These are phyloP conservation scores for Nannizziopsis barbatae DNA, from an alignment of 2,329 filamentous ascomycete species.

Conservation along the genomic window DNA sequence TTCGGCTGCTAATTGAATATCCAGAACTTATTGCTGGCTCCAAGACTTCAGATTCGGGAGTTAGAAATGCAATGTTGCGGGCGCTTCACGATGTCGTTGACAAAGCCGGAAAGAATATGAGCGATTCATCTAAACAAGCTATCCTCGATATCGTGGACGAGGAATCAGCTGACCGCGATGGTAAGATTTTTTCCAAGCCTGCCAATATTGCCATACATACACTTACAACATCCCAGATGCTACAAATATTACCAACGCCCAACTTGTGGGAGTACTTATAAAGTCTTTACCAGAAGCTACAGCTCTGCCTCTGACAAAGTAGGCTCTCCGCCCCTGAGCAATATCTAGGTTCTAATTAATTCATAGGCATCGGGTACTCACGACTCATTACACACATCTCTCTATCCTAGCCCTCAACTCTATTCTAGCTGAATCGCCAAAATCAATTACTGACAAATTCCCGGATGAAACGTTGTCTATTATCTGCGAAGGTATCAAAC, in stretches of 20 bases:
- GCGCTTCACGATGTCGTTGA: conserved; percentile 92
- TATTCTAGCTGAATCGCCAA: conserved; percentile 68
- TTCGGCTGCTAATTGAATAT: neutral
- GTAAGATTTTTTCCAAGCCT: conserved; percentile 27
- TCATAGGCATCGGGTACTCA: conserved; percentile 65
- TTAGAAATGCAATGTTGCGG: conserved; percentile 92
- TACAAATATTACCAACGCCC: conserved; percentile 83
- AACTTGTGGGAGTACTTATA: conserved; percentile 76
- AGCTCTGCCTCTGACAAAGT: conserved; percentile 50
- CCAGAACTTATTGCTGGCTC: conserved; percentile 87
- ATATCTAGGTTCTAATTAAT: conserved; percentile 21
- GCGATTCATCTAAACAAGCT: conserved; percentile 72
- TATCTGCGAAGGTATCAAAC: conserved; percentile 66
- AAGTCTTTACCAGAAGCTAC: conserved; percentile 69
- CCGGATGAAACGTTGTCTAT: conserved; percentile 64
- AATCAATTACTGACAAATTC: conserved; percentile 56
- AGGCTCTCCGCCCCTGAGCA: conserved; percentile 16
- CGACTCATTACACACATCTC: conserved; percentile 60
- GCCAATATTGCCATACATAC: neutral
- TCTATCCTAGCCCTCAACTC: conserved; percentile 83
- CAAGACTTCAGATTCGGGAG: conserved; percentile 75
- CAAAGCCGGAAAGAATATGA: conserved; percentile 92
- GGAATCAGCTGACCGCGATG: conserved; percentile 63
- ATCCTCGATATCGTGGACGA: conserved; percentile 81
- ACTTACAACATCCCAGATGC: conserved; percentile 34